Percentiles rank a stretch among this genome's conserved stretches.
These are phyloP conservation scores for Scenedesmus sp. DNA, from an alignment of 163 green algal species.

Conservation along the genomic window DNA sequence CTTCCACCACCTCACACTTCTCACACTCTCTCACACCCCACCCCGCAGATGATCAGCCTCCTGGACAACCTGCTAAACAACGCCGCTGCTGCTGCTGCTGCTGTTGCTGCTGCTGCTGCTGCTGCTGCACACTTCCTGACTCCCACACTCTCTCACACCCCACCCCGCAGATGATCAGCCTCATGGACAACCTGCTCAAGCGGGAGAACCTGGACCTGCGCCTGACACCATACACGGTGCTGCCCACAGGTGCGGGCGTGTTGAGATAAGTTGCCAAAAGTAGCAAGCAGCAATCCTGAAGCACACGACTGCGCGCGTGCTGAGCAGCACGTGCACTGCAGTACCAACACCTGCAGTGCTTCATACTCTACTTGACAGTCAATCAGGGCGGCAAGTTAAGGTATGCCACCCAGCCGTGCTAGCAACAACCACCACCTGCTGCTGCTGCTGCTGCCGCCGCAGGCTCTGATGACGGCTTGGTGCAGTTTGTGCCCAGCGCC, in stretches of 20 bases:
- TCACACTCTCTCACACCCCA: background rate
- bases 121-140: background rate
- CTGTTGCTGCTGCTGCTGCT: background rate
- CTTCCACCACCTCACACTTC: no score
- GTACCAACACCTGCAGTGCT: no score
- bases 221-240: constrained; percentile 91
- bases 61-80: constrained; percentile 99
- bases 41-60: constrained; percentile 90
- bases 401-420: no score
- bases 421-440: no score
- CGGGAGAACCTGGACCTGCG: constrained; percentile 96
- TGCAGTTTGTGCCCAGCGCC: constrained; percentile 93
- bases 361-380: no score
- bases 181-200: constrained; percentile 99
- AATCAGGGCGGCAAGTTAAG: no score
- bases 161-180: constrained; percentile 85
- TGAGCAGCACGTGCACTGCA: no score
- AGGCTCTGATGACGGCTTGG: constrained; percentile 86
- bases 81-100: no score
- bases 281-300: no score
- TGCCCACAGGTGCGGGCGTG: constrained; percentile 36
- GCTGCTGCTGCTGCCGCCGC: background rate
- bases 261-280: no score
- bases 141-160: background rate
- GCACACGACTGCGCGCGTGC: no score